Percentiles rank a stretch among this genome's conserved stretches.
These are phyloP conservation scores for Neurospora sp. DNA, from an alignment of 495 filamentous ascomycete genomes.

Conservation along the genomic window DNA sequence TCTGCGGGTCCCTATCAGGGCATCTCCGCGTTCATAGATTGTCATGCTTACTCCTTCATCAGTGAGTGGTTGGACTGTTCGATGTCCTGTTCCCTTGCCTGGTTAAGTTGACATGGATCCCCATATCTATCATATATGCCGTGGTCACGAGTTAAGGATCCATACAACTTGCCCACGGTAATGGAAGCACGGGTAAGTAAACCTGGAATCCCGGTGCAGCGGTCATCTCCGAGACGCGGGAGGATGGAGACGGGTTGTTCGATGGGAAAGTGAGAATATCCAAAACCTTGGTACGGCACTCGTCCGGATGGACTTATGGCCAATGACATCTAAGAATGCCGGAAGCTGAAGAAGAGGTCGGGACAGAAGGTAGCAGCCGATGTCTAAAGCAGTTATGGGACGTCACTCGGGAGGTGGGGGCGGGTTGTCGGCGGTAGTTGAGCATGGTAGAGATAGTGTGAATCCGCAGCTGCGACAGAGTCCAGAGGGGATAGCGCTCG, in stretches of 20 bases:
- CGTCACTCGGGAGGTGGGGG: not conserved
- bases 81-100: not conserved
- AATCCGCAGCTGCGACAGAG: not conserved
- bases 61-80: not conserved
- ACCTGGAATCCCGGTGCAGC: not conserved
- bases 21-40: not conserved
- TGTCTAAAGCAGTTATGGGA: not conserved
- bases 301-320: not conserved
- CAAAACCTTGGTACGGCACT: not conserved
- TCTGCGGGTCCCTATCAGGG: not conserved
- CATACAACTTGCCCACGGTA: not conserved
- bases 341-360: not conserved
- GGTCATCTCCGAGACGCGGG: not conserved
- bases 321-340: not conserved
- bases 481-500: not conserved
- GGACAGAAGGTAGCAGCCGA: not conserved
- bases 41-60: not conserved
- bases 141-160: not conserved
- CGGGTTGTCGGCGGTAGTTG: not conserved
- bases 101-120: not conserved
- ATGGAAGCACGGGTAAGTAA: not conserved
- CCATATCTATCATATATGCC: not conserved
- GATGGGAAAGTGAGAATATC: not conserved
- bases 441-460: not conserved
- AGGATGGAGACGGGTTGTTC: not conserved